Evolutionary conservation across 2,329 filamentous ascomycete genomes (phyloP).

Genomic region (Peltaster fructicola): DNA sequence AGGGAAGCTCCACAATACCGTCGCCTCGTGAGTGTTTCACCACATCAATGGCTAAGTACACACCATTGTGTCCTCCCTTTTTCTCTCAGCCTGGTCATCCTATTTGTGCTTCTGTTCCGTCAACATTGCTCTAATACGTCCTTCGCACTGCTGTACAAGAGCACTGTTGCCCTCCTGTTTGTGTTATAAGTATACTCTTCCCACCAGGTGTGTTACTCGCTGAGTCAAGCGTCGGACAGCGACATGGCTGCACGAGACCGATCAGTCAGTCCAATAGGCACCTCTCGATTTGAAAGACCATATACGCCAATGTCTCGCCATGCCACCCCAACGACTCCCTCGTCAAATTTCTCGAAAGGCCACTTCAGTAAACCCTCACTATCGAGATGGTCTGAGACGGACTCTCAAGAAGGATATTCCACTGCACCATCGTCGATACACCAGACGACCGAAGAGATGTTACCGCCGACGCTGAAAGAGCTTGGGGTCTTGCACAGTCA

Average conservation of each 20-base stretch:
- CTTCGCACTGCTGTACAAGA: no score
- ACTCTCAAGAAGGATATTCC: conserved; percentile 1
- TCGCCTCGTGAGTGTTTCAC: no score
- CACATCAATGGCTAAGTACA: no score
- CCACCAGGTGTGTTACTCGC: no score
- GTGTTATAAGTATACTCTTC: no score
- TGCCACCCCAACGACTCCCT: conserved; percentile 6
- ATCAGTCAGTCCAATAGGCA: conserved; percentile 14
- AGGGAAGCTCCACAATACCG: no score
- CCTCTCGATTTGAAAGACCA: conserved; percentile 15
- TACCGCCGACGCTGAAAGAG: conserved; percentile 1
- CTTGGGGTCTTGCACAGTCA: background rate
- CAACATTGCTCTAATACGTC: no score
- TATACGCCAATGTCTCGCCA: conserved; percentile 8
- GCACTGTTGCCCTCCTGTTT: no score
- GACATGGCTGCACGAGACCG: conserved; percentile 5
- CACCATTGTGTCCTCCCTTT: no score
- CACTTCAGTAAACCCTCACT: conserved; percentile 6
- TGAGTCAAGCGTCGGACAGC: no score
- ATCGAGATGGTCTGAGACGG: conserved; percentile 1
- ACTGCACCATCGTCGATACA: conserved; percentile 2
- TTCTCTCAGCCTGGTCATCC: no score
- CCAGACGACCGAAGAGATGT: conserved; percentile 2
- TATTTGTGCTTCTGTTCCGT: no score
- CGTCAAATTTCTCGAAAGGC: conserved; percentile 3